Conservation (phyloP, 1,139 yeast genomes). For the Taphrina pruni region DNA sequence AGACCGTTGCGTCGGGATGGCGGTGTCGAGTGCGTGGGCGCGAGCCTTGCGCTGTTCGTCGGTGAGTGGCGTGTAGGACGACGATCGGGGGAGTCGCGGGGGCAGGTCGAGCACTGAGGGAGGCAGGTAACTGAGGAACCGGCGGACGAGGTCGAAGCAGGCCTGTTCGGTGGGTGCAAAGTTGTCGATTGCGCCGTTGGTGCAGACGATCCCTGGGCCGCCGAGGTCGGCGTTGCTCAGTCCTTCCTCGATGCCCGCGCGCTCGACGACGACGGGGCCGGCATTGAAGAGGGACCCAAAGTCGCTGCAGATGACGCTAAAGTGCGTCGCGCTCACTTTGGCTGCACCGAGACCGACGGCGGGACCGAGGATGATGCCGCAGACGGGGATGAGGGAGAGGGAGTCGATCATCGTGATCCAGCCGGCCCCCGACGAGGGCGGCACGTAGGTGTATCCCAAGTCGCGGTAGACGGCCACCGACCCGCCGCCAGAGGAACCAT, state of each 20-base stretch:
- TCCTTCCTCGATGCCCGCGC: conserved; percentile 39
- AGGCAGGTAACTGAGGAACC: conserved; percentile 32
- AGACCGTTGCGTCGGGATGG: conserved; percentile 24
- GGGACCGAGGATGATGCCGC: conserved; percentile 37
- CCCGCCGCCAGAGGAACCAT: conserved; percentile 38
- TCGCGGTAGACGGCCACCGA: conserved; percentile 38
- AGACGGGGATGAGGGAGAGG: conserved; percentile 28
- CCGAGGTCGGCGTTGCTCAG: conserved; percentile 36
- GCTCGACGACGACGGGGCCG: conserved; percentile 37
- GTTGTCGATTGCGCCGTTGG: conserved; percentile 39
- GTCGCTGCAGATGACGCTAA: conserved; percentile 29
- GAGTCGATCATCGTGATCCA: conserved; percentile 36
- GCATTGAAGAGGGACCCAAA: conserved; percentile 37
- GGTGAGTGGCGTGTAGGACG: conserved; percentile 13
- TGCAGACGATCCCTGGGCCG: conserved; percentile 39
- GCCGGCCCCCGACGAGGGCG: conserved; percentile 39
- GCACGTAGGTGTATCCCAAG: conserved; percentile 37
- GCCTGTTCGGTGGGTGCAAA: conserved; percentile 24
- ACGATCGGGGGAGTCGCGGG: neutral
- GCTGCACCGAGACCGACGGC: conserved; percentile 40
- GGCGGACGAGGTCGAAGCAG: conserved; percentile 27
- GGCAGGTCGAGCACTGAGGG: conserved; percentile 36
- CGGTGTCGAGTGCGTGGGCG: conserved; percentile 26
- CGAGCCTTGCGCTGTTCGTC: neutral
- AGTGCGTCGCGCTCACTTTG: conserved; percentile 36